phyloP scores from a whole-genome alignment of 371 early-diverging fungal species.

The Sporodiniella umbellata region DNA sequence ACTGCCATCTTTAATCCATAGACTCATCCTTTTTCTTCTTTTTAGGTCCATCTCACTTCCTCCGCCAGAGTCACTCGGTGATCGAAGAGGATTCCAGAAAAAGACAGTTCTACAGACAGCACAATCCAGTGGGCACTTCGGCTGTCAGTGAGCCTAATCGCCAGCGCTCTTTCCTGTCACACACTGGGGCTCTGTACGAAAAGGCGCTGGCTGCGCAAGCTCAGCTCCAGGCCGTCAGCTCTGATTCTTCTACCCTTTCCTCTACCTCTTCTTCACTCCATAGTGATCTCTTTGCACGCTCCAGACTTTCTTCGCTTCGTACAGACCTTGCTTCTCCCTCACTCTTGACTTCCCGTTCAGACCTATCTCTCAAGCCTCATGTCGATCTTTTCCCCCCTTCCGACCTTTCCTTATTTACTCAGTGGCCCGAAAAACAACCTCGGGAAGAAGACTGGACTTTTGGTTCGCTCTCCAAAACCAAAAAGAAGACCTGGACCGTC shows the following conservation, averaged over 20 bases:
- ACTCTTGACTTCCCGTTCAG: constrained; percentile 6
- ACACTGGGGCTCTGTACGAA: constrained; percentile 37
- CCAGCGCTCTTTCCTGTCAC: constrained; percentile 23
- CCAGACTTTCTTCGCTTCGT: no score
- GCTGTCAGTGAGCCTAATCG: constrained; percentile 48
- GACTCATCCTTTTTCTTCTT: not conserved
- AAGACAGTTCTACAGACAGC: constrained; percentile 31
- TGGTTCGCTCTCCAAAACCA: constrained; percentile 22
- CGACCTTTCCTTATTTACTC: not conserved
- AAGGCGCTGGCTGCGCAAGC: constrained; percentile 42
- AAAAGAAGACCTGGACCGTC: constrained; percentile 17
- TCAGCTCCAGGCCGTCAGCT: constrained; percentile 29
- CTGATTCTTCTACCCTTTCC: constrained; percentile 14
- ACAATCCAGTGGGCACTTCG: constrained; percentile 22
- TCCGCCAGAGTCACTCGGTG: not conserved
- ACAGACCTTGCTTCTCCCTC: constrained; percentile 10
- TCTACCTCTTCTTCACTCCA: constrained; percentile 12
- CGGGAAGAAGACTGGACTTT: constrained; percentile 25
- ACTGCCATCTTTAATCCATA: no score
- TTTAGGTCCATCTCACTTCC: no score
- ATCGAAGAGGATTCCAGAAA: constrained; percentile 32
- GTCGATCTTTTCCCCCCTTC: not conserved
- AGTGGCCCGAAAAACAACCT: constrained; percentile 19
- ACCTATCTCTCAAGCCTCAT: constrained; percentile 6
- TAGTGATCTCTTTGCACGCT: constrained; percentile 2